Base-by-base conservation (phyloP, 331 rosid genomes). In the Phaseolus coccineus region DNA sequence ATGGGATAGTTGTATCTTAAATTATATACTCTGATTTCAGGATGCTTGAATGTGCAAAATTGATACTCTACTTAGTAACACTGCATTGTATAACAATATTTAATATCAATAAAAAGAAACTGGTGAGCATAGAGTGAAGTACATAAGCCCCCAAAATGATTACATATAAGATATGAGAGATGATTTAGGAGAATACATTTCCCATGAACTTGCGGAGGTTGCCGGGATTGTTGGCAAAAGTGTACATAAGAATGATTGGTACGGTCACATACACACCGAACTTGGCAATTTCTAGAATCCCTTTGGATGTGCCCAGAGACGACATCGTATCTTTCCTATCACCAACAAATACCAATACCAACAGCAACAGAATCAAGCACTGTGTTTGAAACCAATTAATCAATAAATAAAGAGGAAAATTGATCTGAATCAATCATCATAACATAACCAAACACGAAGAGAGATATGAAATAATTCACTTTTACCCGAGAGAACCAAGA, bases 181-280 rank as follows among this genome's bases (percentile, higher is more conserved):
- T 10, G 59, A 28, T 5, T 8, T 0, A 56, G 14, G 62, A 72
- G 57, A 51, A 66, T 53, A 86, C 87, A 24, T 73, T 77, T 55
- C 98, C 97, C 89, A 95, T 89, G 85, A 96, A 93, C 71, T 63
- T 91, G 86, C 90, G 87, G 79, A 95, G 58, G 68, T 93, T 93
- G 76, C 82, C 84, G 2, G 90, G 69, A 59, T 93, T 93, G 84
- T 89, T 91, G 81, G 94, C 94, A 81, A 87, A 91, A 37, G 86
- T 8, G 83, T 87, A 90, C 97, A 95, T 91, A 4, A 96, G 89
- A 84, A 89, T 80, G 77, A 96, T 80, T 19, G 99, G 98, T 31
- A 96, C 35, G n/a, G 88, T 16, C 8, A 93, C 89, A 6, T 95
- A 95, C 12, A 95, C 59, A 25, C 97, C 99, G 69, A 96, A 96